A percentile compares a stretch with the other conserved stretches of the same genome.
These are phyloP conservation scores for Coelastrella sp. DNA, from an alignment of 139 green algal species.

Conservation along the genomic window DNA sequence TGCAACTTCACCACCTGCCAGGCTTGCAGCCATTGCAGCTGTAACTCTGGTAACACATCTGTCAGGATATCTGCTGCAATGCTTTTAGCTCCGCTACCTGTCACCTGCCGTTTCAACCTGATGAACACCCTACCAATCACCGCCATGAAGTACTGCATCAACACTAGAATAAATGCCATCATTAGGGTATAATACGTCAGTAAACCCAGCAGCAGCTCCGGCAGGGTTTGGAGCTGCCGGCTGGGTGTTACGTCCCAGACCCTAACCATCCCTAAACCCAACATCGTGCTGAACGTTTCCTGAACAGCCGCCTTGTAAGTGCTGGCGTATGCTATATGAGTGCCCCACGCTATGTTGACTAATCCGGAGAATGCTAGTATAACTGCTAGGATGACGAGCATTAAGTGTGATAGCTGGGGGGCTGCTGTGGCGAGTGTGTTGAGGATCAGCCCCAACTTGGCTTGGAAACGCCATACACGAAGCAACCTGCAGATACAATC, in stretches of 20 bases:
- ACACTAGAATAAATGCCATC: neutral
- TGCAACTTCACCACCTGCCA: too few species aligned
- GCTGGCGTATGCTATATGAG: neutral
- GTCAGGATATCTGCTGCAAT: neutral
- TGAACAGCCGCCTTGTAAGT: neutral
- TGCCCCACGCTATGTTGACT: neutral
- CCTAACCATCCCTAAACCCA: neutral
- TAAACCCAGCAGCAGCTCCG: neutral
- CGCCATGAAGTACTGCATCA: neutral
- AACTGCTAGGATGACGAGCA: slow-evolving; percentile 23
- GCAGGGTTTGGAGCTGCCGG: too few species aligned
- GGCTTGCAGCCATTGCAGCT: too few species aligned
- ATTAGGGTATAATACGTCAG: neutral
- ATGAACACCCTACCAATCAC: neutral
- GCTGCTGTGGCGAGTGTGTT: slow-evolving; percentile 34
- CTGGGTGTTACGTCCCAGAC: neutral
- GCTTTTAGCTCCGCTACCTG: neutral
- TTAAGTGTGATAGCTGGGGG: slow-evolving; percentile 48
- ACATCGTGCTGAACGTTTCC: neutral
- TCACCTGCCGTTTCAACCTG: neutral
- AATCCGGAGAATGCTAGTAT: neutral
- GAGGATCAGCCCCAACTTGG: slow-evolving; percentile 54
- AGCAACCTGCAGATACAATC: slow-evolving; percentile 50
- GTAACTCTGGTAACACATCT: neutral
- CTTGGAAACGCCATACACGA: slow-evolving; percentile 51